phyloP scores from a whole-genome alignment of 495 filamentous ascomycete species.

The Rostrohypoxylon terebratum region DNA sequence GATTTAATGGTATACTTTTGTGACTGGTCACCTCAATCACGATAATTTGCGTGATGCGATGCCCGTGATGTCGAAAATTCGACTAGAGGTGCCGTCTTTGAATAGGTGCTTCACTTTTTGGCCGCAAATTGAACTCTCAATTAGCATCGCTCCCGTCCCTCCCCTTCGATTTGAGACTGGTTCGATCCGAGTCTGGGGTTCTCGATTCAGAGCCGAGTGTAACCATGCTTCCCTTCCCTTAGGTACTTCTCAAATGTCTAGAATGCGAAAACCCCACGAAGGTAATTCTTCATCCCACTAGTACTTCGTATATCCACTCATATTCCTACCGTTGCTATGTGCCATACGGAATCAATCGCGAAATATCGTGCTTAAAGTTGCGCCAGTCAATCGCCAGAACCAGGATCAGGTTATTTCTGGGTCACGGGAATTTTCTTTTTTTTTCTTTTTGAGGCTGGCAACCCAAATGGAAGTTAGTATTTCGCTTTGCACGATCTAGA shows the following conservation, averaged over 20 bases:
- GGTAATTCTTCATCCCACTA: slow-evolving; percentile 35
- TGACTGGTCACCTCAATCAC: slow-evolving; percentile 32
- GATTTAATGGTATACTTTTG: slow-evolving; percentile 20
- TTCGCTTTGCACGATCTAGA: slow-evolving; percentile 20
- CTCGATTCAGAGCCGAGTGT: slow-evolving; percentile 43
- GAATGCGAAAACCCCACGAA: slow-evolving; percentile 36
- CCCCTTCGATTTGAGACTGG: slow-evolving; percentile 17
- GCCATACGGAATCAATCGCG: slow-evolving; percentile 40
- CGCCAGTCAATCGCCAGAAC: slow-evolving; percentile 33
- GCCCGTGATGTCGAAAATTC: slow-evolving; percentile 44
- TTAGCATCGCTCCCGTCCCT: slow-evolving; percentile 28
- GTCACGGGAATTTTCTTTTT: slow-evolving; percentile 27
- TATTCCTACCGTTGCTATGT: slow-evolving; percentile 22
- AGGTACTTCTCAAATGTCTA: too few species aligned
- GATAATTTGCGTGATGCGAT: slow-evolving; percentile 45
- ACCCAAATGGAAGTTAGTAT: slow-evolving; percentile 31
- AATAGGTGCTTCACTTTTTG: slow-evolving; percentile 7
- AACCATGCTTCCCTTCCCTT: slow-evolving; percentile 38
- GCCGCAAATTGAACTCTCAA: slow-evolving; percentile 25
- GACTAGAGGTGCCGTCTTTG: slow-evolving; percentile 36
- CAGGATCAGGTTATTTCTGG: slow-evolving; percentile 20
- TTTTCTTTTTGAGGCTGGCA: slow-evolving; percentile 11
- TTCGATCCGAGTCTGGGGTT: slow-evolving; percentile 38
- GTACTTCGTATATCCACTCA: slow-evolving; percentile 30
- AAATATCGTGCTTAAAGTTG: slow-evolving; percentile 33